Base-by-base conservation (phyloP, 2,329 filamentous ascomycete species). In the Apiospora saccharicola region DNA sequence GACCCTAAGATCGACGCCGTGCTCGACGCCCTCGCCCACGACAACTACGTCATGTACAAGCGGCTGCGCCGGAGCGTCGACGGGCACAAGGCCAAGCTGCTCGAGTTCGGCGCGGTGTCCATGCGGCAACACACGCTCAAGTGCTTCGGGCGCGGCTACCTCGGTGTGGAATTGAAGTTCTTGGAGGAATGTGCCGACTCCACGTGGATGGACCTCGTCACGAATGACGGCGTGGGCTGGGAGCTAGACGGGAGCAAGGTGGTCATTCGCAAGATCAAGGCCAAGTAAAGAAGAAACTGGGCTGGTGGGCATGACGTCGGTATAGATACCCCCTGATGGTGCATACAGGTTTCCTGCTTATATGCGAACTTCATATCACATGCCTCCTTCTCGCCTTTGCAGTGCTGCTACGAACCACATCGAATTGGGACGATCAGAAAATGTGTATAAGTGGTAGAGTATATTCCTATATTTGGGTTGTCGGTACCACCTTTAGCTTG, bases 31-130 rank as follows among this genome's bases (percentile, higher is more conserved):
- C 81, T 99, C 69, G 90, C 92, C 14, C 91, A 92, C 75, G 94
- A 96, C 78, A 93, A 98, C 80, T 98, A 94, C 86, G 87, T 94
- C 46, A 81, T 89, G 16, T 98, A 97, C 80, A 93, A 92, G 85
- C 88, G 90, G 75, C 85, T 93, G 67, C 91, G 90, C 82, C 86
- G 87, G 74, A 88, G 86, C 71, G 94, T 96, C 43, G 94, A 98
- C 83, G 94, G 93, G 12, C 93, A 97, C 82, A 89, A 93, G 80
- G 89, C 92, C 49, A 90, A 91, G 71, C 84, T 99, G 72, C 91
- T 98, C 86, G 93, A 94, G 78, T 96, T 91, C 85, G 93, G 94
- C 12, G 93, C 94, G 76, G 89, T 90, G 34, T 87, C 89, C n/a
- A 87, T 98, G 79, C 87, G 93, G 76, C 85, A 90, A 76, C 92